Evolutionary conservation across 2,329 filamentous ascomycete genomes (phyloP).

Genomic region (Thielaviopsis euricoi): DNA sequence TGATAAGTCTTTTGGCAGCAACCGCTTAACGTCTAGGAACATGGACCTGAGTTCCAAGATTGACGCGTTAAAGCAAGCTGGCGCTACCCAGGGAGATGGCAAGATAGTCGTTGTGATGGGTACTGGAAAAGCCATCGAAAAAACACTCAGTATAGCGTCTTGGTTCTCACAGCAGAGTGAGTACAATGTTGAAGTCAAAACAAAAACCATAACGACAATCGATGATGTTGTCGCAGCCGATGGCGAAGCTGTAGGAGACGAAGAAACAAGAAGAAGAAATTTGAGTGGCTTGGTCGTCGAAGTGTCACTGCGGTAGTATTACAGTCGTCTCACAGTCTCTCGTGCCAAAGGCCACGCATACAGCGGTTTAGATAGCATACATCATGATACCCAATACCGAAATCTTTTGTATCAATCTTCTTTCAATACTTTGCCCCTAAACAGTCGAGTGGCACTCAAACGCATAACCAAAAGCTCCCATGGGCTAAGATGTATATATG

Average conservation of each 20-base stretch:
- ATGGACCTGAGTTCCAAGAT: constrained; percentile 30
- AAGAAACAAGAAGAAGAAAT: constrained; percentile 27
- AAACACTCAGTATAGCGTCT: constrained; percentile 42
- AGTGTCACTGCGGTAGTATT: constrained; percentile 28
- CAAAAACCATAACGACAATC: constrained; percentile 45
- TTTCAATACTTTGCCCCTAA: too few relatives aligned
- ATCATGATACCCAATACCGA: neutral
- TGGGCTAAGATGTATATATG: neutral
- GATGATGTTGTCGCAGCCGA: constrained; percentile 42
- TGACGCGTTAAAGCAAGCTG: constrained; percentile 17
- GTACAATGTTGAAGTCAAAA: constrained; percentile 40
- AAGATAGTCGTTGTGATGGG: constrained; percentile 41
- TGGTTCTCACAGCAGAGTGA: constrained; percentile 31
- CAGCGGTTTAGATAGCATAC: neutral
- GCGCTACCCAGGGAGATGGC: constrained; percentile 14
- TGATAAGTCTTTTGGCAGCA: constrained; percentile 26
- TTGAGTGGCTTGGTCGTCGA: constrained; percentile 35
- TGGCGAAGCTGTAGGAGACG: constrained; percentile 21
- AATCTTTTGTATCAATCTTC: neutral
- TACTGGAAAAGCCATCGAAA: constrained; percentile 49
- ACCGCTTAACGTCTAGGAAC: constrained; percentile 18
- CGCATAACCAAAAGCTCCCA: too few relatives aligned
- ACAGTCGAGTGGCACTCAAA: too few relatives aligned
- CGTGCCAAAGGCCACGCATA: neutral
- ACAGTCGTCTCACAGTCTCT: neutral